Evolutionary conservation across 805 yeast species (phyloP), one percentile per base, ranked within the genome.

Genomic region (Huiozyma sinensis): DNA sequence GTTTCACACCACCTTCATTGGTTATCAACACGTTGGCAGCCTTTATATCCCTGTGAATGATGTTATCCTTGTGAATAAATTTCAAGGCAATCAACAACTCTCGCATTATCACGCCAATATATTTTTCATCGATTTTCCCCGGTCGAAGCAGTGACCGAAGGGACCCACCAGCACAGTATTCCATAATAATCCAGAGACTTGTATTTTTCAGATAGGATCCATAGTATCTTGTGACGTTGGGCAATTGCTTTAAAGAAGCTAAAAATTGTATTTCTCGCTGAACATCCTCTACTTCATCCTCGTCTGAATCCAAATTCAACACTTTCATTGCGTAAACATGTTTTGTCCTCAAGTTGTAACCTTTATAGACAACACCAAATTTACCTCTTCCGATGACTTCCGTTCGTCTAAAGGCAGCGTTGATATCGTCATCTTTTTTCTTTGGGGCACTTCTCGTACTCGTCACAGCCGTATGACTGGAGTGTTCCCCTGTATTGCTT

Each of bases 101-200:
- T 42, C 97, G 71, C 47, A 83, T 76, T 7, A 92, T 77, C n/a
- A 94, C 81, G 12, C 89, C 82, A 33, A 84, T 77, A 58, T 83
- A 81, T 55, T 72, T 72, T 57, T 92, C 99, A 48, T 88, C 96
- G 35, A 94, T 72, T 33, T 76, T 77, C 0, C 98, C 98, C 0
- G 97, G 88, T 55, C 81, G 77, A 46, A 90, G 65, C 39, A 92
- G 67, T 1, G 96, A 85, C 49, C 98, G 72, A 44, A 86, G 76
- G 1, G 95, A 83, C 0, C 99, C 99, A 11, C 98, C 99, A 0
- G 95, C 92, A 64, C 97, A 90, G 57, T 84, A 78, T 58, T 92
- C 99, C 97, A 92, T 92, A 46, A 92, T 79, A 60, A 92, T 89
- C 97, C 98, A 92, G 33, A 92, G 70, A 55, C 84, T 81, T n/a